Evolutionary conservation across 495 filamentous ascomycete genomes (phyloP).

Genomic region (Lepraria neglecta): DNA sequence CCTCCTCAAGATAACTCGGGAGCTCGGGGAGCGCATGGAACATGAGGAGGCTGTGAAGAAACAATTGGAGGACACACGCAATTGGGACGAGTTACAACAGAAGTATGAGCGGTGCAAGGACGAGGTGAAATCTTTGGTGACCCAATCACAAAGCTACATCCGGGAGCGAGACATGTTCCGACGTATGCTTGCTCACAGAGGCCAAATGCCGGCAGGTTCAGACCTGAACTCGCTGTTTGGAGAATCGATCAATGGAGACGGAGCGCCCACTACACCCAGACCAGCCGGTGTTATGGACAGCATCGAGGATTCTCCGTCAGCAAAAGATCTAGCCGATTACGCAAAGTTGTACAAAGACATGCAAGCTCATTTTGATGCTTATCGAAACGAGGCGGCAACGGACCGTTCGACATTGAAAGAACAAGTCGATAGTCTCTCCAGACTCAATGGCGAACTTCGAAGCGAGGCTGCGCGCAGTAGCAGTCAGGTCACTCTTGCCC

Average conservation of each 20-base stretch:
- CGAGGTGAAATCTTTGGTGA: conserved; percentile 71
- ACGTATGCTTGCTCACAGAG: conserved; percentile 74
- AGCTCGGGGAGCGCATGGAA: conserved; percentile 85
- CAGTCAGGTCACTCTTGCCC: conserved; percentile 73
- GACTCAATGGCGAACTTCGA: conserved; percentile 74
- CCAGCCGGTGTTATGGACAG: conserved; percentile 35
- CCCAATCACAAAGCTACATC: conserved; percentile 83
- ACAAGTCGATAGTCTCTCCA: conserved; percentile 73
- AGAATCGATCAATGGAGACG: conserved; percentile 32
- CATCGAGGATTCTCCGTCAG: conserved; percentile 36
- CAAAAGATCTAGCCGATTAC: conserved; percentile 53
- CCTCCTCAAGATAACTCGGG: conserved; percentile 70
- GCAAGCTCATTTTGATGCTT: conserved; percentile 83
- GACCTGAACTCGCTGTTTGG: conserved; percentile 23
- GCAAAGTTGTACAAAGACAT: conserved; percentile 70
- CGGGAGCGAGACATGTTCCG: conserved; percentile 96
- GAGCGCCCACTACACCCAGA: conserved; percentile 38
- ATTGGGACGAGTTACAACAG: conserved; percentile 64
- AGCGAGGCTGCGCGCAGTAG: conserved; percentile 68
- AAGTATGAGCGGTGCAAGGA: conserved; percentile 55
- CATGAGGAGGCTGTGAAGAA: conserved; percentile 72
- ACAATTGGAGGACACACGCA: conserved; percentile 59
- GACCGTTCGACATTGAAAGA: conserved; percentile 77
- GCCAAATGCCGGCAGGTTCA: conserved; percentile 46
- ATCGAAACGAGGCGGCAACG: conserved; percentile 72